Percentiles rank a stretch among this genome's conserved stretches.
These are phyloP conservation scores for Alloascoidea hylecoeti DNA, from an alignment of 805 yeast genomes.

Conservation along the genomic window DNA sequence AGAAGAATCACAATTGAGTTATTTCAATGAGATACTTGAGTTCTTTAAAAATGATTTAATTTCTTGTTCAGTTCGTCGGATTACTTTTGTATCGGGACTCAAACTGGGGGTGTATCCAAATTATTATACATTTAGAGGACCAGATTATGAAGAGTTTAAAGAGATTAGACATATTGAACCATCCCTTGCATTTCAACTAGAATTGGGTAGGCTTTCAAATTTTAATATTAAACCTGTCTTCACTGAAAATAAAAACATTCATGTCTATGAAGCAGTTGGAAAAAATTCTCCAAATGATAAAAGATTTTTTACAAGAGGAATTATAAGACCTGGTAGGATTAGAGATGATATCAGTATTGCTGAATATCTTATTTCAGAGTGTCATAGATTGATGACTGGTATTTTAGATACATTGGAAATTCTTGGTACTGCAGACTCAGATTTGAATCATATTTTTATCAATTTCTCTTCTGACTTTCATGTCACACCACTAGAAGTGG, in stretches of 20 bases:
- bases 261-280: slow-evolving; percentile 93
- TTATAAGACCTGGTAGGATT: slow-evolving; percentile 89
- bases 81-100: slow-evolving; percentile 81
- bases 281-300: slow-evolving; percentile 88
- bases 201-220: slow-evolving; percentile 85
- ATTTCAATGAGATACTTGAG: slow-evolving; percentile 49
- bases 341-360: slow-evolving; percentile 87
- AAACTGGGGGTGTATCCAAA: slow-evolving; percentile 82
- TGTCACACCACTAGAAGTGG: slow-evolving; percentile 89
- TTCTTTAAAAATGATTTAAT: slow-evolving; percentile 59
- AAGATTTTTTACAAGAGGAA: slow-evolving; percentile 94
- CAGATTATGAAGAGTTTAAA: slow-evolving; percentile 72
- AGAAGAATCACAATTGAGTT: slow-evolving; percentile 53
- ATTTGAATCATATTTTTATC: slow-evolving; percentile 92
- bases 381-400: slow-evolving; percentile 91
- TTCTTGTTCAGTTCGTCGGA: slow-evolving; percentile 73
- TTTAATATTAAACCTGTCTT: slow-evolving; percentile 90
- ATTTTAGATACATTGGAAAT: slow-evolving; percentile 91
- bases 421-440: slow-evolving; percentile 88
- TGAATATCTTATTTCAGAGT: slow-evolving; percentile 91
- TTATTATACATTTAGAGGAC: slow-evolving; percentile 91
- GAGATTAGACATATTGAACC: slow-evolving; percentile 98
- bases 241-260: slow-evolving; percentile 94
- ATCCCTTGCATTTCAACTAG: slow-evolving; percentile 94
- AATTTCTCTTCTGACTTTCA: slow-evolving; percentile 94